Conservation (phyloP, 805 yeast species). For the Metschnikowia picachoensis region DNA sequence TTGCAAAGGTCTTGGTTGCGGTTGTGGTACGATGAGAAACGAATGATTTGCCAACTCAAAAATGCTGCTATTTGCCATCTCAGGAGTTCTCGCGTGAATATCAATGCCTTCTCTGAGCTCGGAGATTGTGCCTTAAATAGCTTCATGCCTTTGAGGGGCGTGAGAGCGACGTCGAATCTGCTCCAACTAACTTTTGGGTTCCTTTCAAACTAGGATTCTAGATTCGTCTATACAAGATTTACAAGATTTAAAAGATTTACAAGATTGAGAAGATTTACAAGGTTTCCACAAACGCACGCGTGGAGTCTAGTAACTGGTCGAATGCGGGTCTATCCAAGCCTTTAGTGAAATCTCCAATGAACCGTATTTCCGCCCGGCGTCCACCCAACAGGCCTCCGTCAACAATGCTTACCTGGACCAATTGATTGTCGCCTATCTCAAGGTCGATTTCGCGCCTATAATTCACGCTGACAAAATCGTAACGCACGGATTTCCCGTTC, state of each 20-base stretch:
- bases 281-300: conserved; percentile 15
- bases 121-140: too few species aligned
- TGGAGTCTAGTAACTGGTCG: conserved; percentile 23
- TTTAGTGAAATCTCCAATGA: conserved; percentile 13
- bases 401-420: conserved; percentile 41
- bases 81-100: too few species aligned
- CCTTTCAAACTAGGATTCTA: background rate
- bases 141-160: too few species aligned
- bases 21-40: too few species aligned
- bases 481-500: conserved; percentile 36
- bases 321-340: conserved; percentile 22
- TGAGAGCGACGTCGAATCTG: too few species aligned
- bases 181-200: background rate
- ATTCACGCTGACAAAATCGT: conserved; percentile 41
- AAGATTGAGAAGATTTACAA: conserved; percentile 14
- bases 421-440: conserved; percentile 27
- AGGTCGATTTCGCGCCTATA: conserved; percentile 45
- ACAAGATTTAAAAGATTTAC: conserved; percentile 14
- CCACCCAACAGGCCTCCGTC: conserved; percentile 64
- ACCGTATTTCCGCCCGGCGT: conserved; percentile 37
- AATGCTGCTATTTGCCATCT: too few species aligned
- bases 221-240: background rate
- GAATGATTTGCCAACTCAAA: too few species aligned
- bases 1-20: too few species aligned
- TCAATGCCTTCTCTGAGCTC: too few species aligned